phyloP scores from a whole-genome alignment of 257 asterid species.

The Jaltomata sinuosa region DNA sequence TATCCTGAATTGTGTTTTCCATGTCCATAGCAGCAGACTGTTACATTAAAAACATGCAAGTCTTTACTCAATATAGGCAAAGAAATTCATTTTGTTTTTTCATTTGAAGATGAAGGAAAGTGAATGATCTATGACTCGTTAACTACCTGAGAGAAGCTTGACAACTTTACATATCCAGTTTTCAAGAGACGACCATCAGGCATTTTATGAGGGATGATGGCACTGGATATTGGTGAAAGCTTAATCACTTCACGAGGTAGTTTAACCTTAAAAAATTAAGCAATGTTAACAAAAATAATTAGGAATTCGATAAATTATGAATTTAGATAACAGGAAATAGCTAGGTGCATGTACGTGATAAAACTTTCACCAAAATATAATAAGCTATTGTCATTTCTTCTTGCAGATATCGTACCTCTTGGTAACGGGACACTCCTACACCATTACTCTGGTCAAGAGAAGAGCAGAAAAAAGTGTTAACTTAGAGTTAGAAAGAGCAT shows the following conservation, averaged over 20 bases:
- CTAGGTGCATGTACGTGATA: not conserved
- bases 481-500: not conserved
- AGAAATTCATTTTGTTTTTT: not conserved
- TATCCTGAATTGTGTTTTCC: constrained; percentile 67
- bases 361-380: not conserved
- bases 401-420: constrained; percentile 45
- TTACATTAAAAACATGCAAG: not conserved
- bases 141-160: constrained; percentile 75
- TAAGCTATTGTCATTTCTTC: not conserved
- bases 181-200: constrained; percentile 64
- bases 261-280: constrained; percentile 37
- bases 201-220: constrained; percentile 58
- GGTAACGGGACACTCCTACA: constrained; percentile 30
- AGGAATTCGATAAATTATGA: not conserved
- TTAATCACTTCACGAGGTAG: constrained; percentile 83
- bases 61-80: not conserved
- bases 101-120: not conserved
- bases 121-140: not conserved
- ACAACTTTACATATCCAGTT: constrained; percentile 79
- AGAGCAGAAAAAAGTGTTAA: not conserved
- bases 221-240: constrained; percentile 67
- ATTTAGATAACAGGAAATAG: not conserved
- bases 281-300: not conserved
- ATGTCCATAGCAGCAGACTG: constrained; percentile 86
- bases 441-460: constrained; percentile 37